Base-by-base conservation (phyloP, 495 filamentous ascomycete genomes). In the Lichina pygmaea region DNA sequence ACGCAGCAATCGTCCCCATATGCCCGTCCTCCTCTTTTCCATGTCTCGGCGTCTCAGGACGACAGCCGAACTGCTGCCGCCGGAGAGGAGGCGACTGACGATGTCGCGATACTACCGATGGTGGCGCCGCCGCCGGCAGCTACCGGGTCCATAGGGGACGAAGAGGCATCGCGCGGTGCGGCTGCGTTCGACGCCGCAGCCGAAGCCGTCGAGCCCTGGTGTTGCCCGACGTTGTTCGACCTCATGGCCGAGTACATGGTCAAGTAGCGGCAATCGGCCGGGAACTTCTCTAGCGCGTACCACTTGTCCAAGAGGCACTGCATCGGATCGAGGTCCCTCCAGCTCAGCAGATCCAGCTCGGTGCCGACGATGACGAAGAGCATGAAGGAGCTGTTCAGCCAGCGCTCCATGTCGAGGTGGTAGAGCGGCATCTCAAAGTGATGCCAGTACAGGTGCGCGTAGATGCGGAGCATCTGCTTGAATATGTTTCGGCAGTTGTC, bases 391-490 rank as follows among this genome's bases (percentile, higher is more conserved):
- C 83, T 91, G 67, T 94, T 94, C 44, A 94, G 69, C 52, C 83
- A 76, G 62, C 83, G 81, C 53, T 82, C 75, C 44, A 78, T 71
- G 60, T 75, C 80, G 46, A 86, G 68, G 53, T 86, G 78, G 64
- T 80, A 86, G 61, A 82, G 82, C 8, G 79, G 80, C 44, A 83
- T 77, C 46, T 75, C 54, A 64, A 77, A 86, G 62, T 86, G 81
- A 7, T 74, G 72, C 66, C 81, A 81, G 64, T 86, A 86, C 31
- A 86, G 66, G 61, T 94, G 86, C 34, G 83, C 78, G 52, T 94
- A 94, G 58, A 86, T 83, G 36, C 86, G 83, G 68, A 93, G 89
- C 78, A 94, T 94, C 62, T 94, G 86, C 51, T 85, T 76, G 68
- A 86, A 91, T 53, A 92, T 86, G 49, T 75, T 83, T 60, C 81